Evolutionary conservation across 805 yeast species (phyloP), one percentile per base, ranked within the genome.

Genomic region (Nakazawaea laoshanensis): DNA sequence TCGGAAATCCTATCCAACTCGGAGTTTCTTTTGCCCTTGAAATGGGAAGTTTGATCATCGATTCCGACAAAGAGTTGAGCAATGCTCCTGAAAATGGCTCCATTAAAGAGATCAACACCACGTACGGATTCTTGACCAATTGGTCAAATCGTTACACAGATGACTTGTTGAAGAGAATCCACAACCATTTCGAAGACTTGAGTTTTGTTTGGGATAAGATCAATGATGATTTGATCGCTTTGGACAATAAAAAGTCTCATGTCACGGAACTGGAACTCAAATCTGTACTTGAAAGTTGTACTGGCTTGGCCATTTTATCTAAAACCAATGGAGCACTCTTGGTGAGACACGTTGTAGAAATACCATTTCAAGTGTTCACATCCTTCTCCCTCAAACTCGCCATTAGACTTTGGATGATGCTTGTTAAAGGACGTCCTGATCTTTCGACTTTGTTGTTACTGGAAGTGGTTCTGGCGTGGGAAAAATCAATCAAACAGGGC

Each of bases 1-100:
- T 33, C 36, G 19, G 29, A n/a, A 39, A 43, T 29, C 32, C 49
- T 22, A 68, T 83, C 26, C 78, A 82, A 36, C 77, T 70, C 47
- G 97, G 97, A 35, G 79, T 87, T 30, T 78, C 94, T 0, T 84
- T 89, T 64, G 97, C 98, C 0, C 60, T 88, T 37, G 92, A 84
- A 43, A 70, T 86, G 77, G 94, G 95, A 1, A 86, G 92, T 4
- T 53, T 70, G 4, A 68, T 85, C 9, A 57, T 77, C n/a, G 65
- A 77, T 13, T 65, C 65, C 19, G 94, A 85, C 45, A 60, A 77
- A 27, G 92, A 82, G 45, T 53, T 78, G 19, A 66, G 73, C 2
- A 67, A 69, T 27, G 60, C 76, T 25, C 50, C 67, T 32, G 39
- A 57, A 37, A 43, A 59, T 38, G 12, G 31, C 42, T 9, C 41